Base-by-base conservation (phyloP, 495 filamentous ascomycete genomes). In the Poronia punctata region DNA sequence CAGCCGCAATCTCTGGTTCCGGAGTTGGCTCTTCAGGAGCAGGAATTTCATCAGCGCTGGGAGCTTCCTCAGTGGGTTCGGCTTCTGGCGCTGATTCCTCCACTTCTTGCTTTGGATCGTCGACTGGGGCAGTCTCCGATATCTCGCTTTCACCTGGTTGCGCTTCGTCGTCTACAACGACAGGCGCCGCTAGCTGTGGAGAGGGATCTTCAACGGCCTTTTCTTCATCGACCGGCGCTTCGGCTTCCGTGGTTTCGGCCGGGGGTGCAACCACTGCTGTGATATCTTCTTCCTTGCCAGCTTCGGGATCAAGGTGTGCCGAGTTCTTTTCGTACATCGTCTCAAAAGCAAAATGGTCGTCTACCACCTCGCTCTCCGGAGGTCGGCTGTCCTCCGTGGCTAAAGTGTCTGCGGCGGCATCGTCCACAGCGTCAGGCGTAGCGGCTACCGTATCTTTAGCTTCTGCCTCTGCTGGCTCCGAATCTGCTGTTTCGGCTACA, bases 271-370 rank as follows among this genome's bases (percentile, higher is more conserved):
- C 24, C 27, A 20, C 16, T 16, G 32, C 17, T 17, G 24, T 32
- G 7, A 20, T 9, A 7, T 11, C 31, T 23, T 21, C 18, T 19
- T 37, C 27, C 26, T 44, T 26, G 19, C 12, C 4, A 38, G 31
- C 24, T 17, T 28, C 15, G 1, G 24, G 5, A 12, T 18, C 12
- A 9, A 12, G n/a, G 1, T 12, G 7, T 10, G 28, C 33, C 14
- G 19, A 6, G 9, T 44, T 30, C 28, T 17, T 28, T 34, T 17
- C 14, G 9, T 19, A 4, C 38, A 41, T 41, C 11, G 7, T 34
- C 34, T 41, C 38, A 3, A 41, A 18, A 11, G 38, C 38, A 4
- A 25, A 16, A 26, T 41, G 38, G 14, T 41, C 38, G 15, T 41
- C 38, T 41, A 41, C 26, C 20, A 34, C 21, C 14, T 43, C 40